These are phyloP conservation scores for Hyaloscypha hepaticicola DNA, from an alignment of 495 filamentous ascomycete genomes.

Conservation along the genomic window DNA sequence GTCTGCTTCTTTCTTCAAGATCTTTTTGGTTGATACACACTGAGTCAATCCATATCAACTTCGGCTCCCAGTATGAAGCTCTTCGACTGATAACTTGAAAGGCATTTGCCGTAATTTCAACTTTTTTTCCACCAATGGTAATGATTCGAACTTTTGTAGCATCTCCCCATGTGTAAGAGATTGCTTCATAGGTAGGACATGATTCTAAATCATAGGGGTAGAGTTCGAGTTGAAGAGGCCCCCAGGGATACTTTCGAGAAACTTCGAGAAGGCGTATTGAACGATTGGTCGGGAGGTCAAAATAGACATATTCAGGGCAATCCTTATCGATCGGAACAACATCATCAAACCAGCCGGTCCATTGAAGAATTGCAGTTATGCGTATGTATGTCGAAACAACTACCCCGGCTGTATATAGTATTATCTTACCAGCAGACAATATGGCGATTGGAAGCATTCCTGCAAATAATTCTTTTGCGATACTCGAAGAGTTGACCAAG, in stretches of 20 bases:
- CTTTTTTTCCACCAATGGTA: background rate
- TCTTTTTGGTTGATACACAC: background rate
- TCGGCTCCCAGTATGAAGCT: background rate
- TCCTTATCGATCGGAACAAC: background rate
- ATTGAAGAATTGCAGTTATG: background rate
- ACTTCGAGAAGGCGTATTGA: background rate
- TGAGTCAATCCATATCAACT: background rate
- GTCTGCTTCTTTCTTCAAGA: background rate
- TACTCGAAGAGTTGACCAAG: background rate
- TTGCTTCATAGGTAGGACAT: background rate
- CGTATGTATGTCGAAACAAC: background rate
- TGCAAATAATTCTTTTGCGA: background rate
- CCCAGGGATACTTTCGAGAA: background rate
- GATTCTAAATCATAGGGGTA: background rate
- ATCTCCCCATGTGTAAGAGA: background rate
- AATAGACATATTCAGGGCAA: background rate
- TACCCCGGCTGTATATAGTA: background rate
- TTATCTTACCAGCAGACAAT: background rate
- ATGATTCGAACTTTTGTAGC: background rate
- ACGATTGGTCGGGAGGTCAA: background rate
- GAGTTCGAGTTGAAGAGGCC: slow-evolving; percentile 1
- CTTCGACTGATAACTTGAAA: slow-evolving; percentile 1
- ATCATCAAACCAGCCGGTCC: background rate
- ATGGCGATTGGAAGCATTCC: background rate
- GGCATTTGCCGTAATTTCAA: background rate